phyloP scores from a whole-genome alignment of 257 asterid species.

The Ehretia macrophylla region DNA sequence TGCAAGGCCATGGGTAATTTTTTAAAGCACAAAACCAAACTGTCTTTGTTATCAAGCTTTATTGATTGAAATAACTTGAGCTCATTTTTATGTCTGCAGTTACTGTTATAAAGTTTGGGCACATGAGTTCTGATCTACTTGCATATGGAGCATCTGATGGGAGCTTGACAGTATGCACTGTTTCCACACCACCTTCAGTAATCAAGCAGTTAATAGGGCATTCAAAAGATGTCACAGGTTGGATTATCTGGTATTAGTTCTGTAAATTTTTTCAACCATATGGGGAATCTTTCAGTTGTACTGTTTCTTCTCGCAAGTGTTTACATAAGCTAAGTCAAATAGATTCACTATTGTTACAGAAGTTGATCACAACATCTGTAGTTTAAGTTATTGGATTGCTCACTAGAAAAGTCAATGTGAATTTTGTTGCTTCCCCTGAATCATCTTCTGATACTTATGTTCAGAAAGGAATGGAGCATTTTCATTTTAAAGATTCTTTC shows the following conservation, averaged over 20 bases:
- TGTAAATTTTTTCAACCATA: slow-evolving; percentile 27
- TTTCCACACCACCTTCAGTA: slow-evolving; percentile 68
- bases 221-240: slow-evolving; percentile 98
- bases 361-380: no score
- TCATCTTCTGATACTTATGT: no score
- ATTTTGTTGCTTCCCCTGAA: no score
- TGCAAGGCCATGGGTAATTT: slow-evolving; percentile 96
- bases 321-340: neutral
- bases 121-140: slow-evolving; percentile 92
- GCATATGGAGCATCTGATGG: slow-evolving; percentile 99
- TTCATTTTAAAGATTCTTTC: no score
- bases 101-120: slow-evolving; percentile 91
- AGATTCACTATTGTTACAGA: no score
- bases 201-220: slow-evolving; percentile 77
- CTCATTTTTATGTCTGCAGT: slow-evolving; percentile 39
- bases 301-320: neutral
- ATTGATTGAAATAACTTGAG: neutral
- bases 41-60: slow-evolving; percentile 4
- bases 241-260: slow-evolving; percentile 55
- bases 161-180: slow-evolving; percentile 80
- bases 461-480: no score
- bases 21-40: slow-evolving; percentile 15
- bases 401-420: no score
- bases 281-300: slow-evolving; percentile 6
- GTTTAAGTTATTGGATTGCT: no score